Base-by-base conservation (phyloP, 495 filamentous ascomycete species). In the Xylaria sp. region DNA sequence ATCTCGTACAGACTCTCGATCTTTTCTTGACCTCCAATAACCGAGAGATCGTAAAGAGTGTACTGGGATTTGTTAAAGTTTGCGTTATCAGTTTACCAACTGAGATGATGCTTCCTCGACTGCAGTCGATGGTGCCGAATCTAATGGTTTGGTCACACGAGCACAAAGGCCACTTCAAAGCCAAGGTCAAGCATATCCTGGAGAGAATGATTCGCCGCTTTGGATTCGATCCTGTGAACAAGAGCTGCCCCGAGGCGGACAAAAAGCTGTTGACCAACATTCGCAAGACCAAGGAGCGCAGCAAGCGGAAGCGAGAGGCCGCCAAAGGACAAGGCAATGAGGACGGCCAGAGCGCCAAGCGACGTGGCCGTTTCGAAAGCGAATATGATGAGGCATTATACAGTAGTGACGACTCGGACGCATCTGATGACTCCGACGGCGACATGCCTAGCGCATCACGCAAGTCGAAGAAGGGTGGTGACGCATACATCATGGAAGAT, bases 331-430 rank as follows among this genome's bases (percentile, higher is more conserved):
- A 76, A 29, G 83, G 76, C 19, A 86, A 83, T 1, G 89, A 85
- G 1, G 84, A 86, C 8, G 84, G 83, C 2, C 79, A 84, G 12
- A 58, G 75, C 75, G 73, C 82, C 57, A 85, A 84, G 72, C 81
- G 84, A 43, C 88, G 86, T 73, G 83, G 85, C 66, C 87, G 86
- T 61, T 95, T 95, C 80, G 92, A 93, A 81, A 95, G 90, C 82
- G 96, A 97, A 78, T 98, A 95, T 79, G 96, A 99, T 80, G 92
- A 97, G 81, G 93, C 95, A 7, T 87, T 99, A 29, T 97, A 98
- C 75, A 95, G 94, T 77, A 95, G 92, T 64, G 93, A 92, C 59
- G 81, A 81, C 46, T 85, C 84, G 43, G 90, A 90, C 1, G 86
- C 85, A 17, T 87, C 88, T 33, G 87, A 86, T 73, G 91, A 88